Evolutionary conservation across 2,329 filamentous ascomycete genomes (phyloP), one percentile per base, ranked within the genome.

Genomic region (Annulohypoxylon truncatum): DNA sequence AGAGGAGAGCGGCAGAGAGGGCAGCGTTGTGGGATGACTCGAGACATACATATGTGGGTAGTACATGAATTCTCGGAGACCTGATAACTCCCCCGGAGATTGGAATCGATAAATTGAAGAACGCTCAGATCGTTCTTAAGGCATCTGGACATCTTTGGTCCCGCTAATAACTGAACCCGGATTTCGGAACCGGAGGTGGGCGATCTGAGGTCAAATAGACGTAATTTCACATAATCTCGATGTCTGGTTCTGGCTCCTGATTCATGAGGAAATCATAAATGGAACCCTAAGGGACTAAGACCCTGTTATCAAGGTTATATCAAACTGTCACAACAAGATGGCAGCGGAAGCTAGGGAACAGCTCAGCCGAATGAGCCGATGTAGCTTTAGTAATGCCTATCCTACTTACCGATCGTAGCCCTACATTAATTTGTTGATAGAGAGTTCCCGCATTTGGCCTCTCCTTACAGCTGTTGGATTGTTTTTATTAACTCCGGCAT

Each of bases 131-230:
- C 22, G 20, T 15, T 35, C 15, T 15, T 35, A n/a, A 35, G 33
- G 15, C 18, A 40, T 10, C 38, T 40, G 15, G 33, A 35, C 18
- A 40, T 10, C 38, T 40, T 22, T n/a, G 20, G 18, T 29, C 47
- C 48, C 54, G 48, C 47, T 46, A 62, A 46, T 40, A 18, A 18
- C 12, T 26, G 22, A 28, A 13, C 20, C 10, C 35, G 18, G 60
- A 60, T 64, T 20, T 42, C 64, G 54, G 59, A 60, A 53, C 59
- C 54, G 55, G 54, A 59, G 28, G 6, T 51, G 18, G 10, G 53
- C 20, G 31, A 64, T 59, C 64, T 59, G 6, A 60, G 64, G 35
- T 64, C 31, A 31, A 42, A 57, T 10, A 54, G 54, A 63, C 63
- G 64, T 44, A 33, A 48, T 64, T 52, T 33, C 7, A 24, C 33